phyloP scores from a whole-genome alignment of 441 rosid species.

The Adansonia rubrostipa region DNA sequence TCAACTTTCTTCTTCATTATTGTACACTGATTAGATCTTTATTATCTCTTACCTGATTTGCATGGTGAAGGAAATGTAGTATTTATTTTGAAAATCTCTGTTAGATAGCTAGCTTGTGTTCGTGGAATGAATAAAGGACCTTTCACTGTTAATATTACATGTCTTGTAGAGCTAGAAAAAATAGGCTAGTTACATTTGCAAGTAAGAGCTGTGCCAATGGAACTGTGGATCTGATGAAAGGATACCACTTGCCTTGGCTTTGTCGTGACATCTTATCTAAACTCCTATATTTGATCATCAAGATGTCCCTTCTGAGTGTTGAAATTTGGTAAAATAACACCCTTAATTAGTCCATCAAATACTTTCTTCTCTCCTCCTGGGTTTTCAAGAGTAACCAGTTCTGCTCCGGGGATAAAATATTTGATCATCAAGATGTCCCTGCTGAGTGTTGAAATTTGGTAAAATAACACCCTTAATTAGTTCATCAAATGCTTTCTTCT shows the following conservation, averaged over 20 bases:
- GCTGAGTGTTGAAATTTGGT: neutral
- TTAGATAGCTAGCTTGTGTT: neutral
- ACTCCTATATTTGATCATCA: neutral
- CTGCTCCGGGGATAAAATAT: no score
- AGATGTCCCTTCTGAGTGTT: no score
- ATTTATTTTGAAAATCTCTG: neutral
- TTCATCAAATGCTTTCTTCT: no score
- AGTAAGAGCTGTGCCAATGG: neutral
- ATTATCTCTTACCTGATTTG: neutral
- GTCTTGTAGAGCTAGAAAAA: neutral
- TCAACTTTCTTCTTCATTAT: neutral
- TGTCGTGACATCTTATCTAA: neutral
- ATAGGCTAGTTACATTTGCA: constrained; percentile 20
- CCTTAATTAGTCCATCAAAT: no score
- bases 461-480: no score
- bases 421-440: neutral
- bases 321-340: no score
- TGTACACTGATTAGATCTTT: neutral
- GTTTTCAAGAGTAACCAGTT: no score
- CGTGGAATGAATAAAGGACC: neutral
- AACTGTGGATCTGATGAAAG: constrained; percentile 6
- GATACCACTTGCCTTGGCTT: constrained; percentile 14
- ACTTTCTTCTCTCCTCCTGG: no score
- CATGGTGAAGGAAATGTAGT: constrained; percentile 8
- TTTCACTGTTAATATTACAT: neutral